These are phyloP conservation scores for Fonsecaea monophora DNA, from an alignment of 2,329 filamentous ascomycete genomes.

Conservation along the genomic window DNA sequence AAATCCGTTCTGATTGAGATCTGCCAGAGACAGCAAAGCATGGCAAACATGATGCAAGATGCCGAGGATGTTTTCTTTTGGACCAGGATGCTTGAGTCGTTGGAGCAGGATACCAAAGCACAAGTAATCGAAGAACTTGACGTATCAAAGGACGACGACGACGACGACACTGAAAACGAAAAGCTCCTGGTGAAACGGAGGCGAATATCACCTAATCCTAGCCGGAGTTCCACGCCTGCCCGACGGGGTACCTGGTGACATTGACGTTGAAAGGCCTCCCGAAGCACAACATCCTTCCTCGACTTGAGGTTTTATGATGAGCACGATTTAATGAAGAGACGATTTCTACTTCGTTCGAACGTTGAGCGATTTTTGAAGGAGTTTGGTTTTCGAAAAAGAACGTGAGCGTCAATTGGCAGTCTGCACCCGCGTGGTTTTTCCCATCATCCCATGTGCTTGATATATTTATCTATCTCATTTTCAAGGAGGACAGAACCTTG, in stretches of 20 bases:
- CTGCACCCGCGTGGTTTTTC: neutral
- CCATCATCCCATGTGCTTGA: neutral
- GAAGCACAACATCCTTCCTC: neutral
- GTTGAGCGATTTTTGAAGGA: neutral
- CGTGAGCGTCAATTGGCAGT: neutral
- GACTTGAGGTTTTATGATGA: neutral
- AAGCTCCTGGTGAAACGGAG: neutral
- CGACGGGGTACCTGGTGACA: constrained; percentile 10
- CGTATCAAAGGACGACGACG: neutral
- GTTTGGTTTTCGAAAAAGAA: neutral
- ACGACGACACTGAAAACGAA: neutral
- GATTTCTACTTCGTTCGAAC: neutral
- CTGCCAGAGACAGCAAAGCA: constrained; percentile 31
- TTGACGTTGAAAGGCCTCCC: neutral
- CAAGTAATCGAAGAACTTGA: constrained; percentile 6
- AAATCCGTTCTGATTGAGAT: constrained; percentile 31
- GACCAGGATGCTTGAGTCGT: constrained; percentile 16
- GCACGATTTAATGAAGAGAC: neutral
- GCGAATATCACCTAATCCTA: constrained; percentile 5
- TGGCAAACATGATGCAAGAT: constrained; percentile 30
- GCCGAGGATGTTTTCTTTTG: constrained; percentile 29
- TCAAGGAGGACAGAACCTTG: neutral
- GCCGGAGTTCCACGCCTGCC: constrained; percentile 4
- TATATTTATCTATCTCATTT: neutral
- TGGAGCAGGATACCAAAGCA: constrained; percentile 29